These are phyloP conservation scores for Fusarium miscanthi DNA, from an alignment of 2,329 filamentous ascomycete species.

Conservation along the genomic window DNA sequence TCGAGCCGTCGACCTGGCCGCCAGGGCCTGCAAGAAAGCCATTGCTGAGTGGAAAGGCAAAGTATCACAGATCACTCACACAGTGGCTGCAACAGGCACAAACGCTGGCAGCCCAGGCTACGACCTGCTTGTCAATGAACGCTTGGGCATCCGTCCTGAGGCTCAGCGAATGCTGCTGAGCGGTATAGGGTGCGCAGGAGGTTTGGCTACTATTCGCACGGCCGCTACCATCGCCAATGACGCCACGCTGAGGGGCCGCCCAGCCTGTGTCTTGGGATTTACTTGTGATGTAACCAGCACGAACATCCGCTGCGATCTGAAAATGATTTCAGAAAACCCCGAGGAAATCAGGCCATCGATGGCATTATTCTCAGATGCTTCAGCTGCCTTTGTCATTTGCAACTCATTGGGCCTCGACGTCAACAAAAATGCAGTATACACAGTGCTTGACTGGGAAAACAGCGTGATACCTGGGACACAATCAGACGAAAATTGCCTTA, in stretches of 20 bases:
- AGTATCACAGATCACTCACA: constrained; percentile 6
- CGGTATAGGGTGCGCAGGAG: constrained; percentile 6
- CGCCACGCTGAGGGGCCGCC: constrained; percentile 1
- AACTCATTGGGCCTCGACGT: background rate
- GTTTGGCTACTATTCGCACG: constrained; percentile 3
- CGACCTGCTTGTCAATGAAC: constrained; percentile 2
- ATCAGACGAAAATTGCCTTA: background rate
- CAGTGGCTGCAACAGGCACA: constrained; percentile 5
- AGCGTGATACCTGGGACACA: constrained; percentile 3
- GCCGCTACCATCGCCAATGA: constrained; percentile 7
- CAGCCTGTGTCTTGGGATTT: constrained; percentile 6
- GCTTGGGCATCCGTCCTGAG: constrained; percentile 1
- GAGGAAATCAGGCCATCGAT: constrained; percentile 3
- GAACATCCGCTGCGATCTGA: constrained; percentile 5
- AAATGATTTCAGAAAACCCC: constrained; percentile 1
- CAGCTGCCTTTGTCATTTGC: constrained; percentile 1
- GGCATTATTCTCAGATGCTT: constrained; percentile 8
- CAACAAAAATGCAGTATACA: background rate
- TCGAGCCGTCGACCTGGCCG: constrained; percentile 2
- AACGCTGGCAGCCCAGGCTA: constrained; percentile 3
- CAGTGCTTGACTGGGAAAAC: constrained; percentile 3
- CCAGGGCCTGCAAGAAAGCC: constrained; percentile 3
- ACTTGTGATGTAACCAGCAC: constrained; percentile 8
- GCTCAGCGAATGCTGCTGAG: constrained; percentile 8
- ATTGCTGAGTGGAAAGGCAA: constrained; percentile 3